Conservation (phyloP, 2,329 filamentous ascomycete species). For the Gyromitra esculenta region DNA sequence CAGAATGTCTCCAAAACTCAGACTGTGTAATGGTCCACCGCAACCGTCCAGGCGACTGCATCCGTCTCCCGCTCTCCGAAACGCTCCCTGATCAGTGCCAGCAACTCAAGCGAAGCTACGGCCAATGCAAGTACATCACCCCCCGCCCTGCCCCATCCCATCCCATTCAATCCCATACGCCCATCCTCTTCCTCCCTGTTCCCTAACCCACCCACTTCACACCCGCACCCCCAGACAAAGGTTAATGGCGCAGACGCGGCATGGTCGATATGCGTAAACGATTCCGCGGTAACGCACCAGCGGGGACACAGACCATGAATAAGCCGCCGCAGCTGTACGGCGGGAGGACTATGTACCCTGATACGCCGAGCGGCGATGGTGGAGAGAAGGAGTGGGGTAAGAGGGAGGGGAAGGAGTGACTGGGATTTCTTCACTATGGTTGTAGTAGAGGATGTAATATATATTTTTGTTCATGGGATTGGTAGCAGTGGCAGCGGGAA, state of each 20-base stretch:
- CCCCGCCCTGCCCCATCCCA: not conserved
- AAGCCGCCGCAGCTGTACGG: conserved; percentile 78
- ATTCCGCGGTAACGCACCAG: conserved; percentile 91
- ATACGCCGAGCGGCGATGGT: conserved; percentile 69
- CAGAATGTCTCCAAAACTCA: conserved; percentile 92
- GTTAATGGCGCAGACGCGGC: conserved; percentile 67
- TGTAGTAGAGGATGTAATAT: no score
- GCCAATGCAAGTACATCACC: conserved; percentile 77
- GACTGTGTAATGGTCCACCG: conserved; percentile 96
- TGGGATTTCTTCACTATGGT: not conserved
- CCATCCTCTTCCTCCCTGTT: no score
- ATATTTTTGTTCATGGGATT: no score
- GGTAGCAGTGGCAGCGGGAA: no score
- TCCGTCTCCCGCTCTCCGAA: conserved; percentile 81
- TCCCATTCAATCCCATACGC: not conserved
- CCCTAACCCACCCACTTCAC: no score
- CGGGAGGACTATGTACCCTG: conserved; percentile 75
- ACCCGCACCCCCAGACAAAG: not conserved
- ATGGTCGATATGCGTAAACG: conserved; percentile 99
- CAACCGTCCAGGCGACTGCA: conserved; percentile 85
- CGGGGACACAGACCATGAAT: conserved; percentile 69
- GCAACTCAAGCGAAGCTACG: conserved; percentile 90
- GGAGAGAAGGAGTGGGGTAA: conserved; percentile 61
- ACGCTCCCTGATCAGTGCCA: conserved; percentile 87
- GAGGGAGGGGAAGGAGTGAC: conserved; percentile 1